Conservation (phyloP, 176 grass and related monocot species). For the Cymbopogon citratus region DNA sequence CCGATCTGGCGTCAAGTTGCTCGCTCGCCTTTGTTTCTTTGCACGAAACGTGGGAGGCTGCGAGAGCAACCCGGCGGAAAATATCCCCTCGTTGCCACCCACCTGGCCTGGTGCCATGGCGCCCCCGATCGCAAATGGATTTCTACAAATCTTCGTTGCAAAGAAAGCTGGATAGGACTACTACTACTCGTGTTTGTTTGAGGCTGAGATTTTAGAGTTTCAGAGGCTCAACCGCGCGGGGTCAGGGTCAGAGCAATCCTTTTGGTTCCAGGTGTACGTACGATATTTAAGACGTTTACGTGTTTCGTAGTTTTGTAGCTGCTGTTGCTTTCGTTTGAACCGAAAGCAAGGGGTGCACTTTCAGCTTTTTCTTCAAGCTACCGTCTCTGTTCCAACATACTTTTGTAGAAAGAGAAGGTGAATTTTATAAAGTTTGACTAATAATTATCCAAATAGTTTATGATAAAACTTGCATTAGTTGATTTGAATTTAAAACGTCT, state of each 20-base stretch:
- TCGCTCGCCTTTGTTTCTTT: no score
- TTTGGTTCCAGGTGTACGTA: neutral
- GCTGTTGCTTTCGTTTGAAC: neutral
- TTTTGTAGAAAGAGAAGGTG: neutral
- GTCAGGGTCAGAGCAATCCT: neutral
- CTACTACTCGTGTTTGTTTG: neutral
- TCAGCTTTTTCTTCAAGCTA: neutral
- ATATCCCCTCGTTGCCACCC: neutral
- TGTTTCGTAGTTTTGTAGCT: neutral
- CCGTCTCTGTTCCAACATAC: neutral
- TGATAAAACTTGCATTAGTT: neutral
- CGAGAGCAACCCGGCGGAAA: neutral
- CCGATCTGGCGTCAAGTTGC: no score
- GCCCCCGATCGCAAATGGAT: neutral
- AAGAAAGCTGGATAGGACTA: neutral
- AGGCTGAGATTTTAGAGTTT: neutral
- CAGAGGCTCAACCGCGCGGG: neutral
- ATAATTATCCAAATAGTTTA: neutral
- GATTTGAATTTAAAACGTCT: neutral
- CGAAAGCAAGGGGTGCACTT: neutral
- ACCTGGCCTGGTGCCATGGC: neutral
- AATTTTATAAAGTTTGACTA: neutral
- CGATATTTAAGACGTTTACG: neutral
- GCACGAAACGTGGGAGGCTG: neutral
- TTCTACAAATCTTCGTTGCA: neutral